phyloP scores from a whole-genome alignment of 2,329 filamentous ascomycete species.

The Nemania bipapillata region DNA sequence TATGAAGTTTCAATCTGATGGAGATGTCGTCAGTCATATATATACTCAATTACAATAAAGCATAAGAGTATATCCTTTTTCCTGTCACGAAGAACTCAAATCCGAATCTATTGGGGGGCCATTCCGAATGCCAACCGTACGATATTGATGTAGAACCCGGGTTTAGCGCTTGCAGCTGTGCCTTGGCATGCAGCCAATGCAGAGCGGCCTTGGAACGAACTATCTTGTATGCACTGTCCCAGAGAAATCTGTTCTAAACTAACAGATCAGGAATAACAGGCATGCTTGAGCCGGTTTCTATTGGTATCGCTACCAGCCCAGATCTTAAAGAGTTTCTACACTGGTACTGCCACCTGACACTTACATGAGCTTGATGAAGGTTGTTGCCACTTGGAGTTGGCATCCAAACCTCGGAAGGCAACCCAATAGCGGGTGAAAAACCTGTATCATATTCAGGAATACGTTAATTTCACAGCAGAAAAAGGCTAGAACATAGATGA shows the following conservation, averaged over 20 bases:
- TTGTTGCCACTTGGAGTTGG: not conserved
- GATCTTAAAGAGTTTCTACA: not conserved
- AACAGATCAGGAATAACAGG: not conserved
- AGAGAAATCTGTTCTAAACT: not conserved
- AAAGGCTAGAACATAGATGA: too few species aligned
- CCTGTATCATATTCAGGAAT: too few species aligned
- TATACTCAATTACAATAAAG: not conserved
- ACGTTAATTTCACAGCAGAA: too few species aligned
- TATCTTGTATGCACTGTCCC: not conserved
- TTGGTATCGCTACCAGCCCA: not conserved
- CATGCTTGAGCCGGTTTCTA: not conserved
- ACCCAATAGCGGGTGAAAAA: too few species aligned
- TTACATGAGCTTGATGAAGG: not conserved
- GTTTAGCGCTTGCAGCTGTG: not conserved
- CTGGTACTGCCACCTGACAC: not conserved
- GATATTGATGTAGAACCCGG: conserved; percentile 16
- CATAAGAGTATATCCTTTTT: not conserved
- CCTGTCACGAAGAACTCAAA: too few species aligned
- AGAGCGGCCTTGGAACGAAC: conserved; percentile 20
- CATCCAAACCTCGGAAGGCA: too few species aligned
- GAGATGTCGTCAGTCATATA: not conserved
- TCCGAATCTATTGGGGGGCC: not conserved
- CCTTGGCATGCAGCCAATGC: conserved; percentile 20
- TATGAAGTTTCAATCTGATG: not conserved
- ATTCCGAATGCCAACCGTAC: not conserved